phyloP scores from a whole-genome alignment of 2,329 filamentous ascomycete species.

The Madurella mycetomatis region DNA sequence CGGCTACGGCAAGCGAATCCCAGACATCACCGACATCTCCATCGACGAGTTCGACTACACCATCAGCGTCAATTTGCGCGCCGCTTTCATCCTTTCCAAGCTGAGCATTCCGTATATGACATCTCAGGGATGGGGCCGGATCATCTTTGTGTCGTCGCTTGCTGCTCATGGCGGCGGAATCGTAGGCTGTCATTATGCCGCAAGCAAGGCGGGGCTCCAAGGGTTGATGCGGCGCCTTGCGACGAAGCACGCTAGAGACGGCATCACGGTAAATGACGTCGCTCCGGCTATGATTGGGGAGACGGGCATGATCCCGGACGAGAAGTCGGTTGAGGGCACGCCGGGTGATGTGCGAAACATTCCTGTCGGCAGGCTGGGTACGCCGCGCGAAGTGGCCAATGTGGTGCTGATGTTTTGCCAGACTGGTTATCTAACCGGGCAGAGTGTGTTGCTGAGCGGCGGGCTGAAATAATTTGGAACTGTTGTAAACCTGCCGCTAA shows the following conservation, averaged over 20 bases:
- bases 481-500: neutral
- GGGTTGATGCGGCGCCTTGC: slow-evolving; percentile 64
- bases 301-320: slow-evolving; percentile 58
- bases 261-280: slow-evolving; percentile 65
- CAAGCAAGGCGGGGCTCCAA: slow-evolving; percentile 58
- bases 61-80: slow-evolving; percentile 57
- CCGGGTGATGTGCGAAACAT: slow-evolving; percentile 57
- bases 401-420: slow-evolving; percentile 40
- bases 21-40: slow-evolving; percentile 52
- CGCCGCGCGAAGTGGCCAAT: slow-evolving; percentile 56
- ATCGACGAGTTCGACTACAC: slow-evolving; percentile 62
- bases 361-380: slow-evolving; percentile 54
- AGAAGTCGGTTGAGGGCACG: slow-evolving; percentile 45
- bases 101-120: slow-evolving; percentile 58
- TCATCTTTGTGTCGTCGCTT: slow-evolving; percentile 61
- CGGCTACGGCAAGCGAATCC: slow-evolving; percentile 59
- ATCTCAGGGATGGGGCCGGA: slow-evolving; percentile 55
- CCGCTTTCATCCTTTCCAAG: slow-evolving; percentile 59
- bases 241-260: slow-evolving; percentile 52
- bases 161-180: slow-evolving; percentile 59
- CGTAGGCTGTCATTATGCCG: slow-evolving; percentile 58
- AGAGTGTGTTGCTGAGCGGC: slow-evolving; percentile 13
- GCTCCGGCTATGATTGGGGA: slow-evolving; percentile 65
- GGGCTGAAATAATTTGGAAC: slow-evolving; percentile 6
- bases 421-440: slow-evolving; percentile 11